Evolutionary conservation across 805 yeast species (phyloP).

Genomic region (Kodamaea leandrae): DNA sequence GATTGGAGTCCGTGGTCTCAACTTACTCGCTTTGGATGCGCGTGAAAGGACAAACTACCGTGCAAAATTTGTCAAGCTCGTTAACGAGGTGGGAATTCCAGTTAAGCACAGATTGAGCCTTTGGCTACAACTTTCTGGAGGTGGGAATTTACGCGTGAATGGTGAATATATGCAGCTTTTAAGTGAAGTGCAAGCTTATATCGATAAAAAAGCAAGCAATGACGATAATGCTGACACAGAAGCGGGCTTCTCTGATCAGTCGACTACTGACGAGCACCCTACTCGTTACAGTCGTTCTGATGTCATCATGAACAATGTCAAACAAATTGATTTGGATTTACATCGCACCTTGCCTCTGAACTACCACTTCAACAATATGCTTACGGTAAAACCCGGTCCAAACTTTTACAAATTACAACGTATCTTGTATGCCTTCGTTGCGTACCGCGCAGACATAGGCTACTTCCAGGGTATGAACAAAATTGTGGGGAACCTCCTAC

Average conservation of each 20-base stretch:
- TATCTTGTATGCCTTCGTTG: constrained; percentile 49
- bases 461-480: constrained; percentile 64
- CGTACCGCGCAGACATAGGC: constrained; percentile 48
- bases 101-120: constrained; percentile 44
- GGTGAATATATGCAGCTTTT: constrained; percentile 44
- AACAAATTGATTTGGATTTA: constrained; percentile 52
- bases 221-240: neutral
- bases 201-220: neutral
- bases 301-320: constrained; percentile 25
- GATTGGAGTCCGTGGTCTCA: constrained; percentile 41
- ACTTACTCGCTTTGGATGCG: constrained; percentile 21
- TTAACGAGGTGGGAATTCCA: constrained; percentile 46
- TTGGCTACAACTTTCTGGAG: constrained; percentile 57
- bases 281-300: neutral
- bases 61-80: constrained; percentile 24
- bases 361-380: constrained; percentile 41
- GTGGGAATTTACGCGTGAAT: constrained; percentile 41
- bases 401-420: constrained; percentile 47
- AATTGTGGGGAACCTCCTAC: constrained; percentile 50
- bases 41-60: constrained; percentile 9
- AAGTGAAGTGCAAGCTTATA: constrained; percentile 13
- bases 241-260: neutral
- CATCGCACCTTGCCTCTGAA: constrained; percentile 56
- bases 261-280: neutral
- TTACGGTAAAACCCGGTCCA: constrained; percentile 48